Evolutionary conservation across 495 filamentous ascomycete genomes (phyloP).

Genomic region (Podospora sp.): DNA sequence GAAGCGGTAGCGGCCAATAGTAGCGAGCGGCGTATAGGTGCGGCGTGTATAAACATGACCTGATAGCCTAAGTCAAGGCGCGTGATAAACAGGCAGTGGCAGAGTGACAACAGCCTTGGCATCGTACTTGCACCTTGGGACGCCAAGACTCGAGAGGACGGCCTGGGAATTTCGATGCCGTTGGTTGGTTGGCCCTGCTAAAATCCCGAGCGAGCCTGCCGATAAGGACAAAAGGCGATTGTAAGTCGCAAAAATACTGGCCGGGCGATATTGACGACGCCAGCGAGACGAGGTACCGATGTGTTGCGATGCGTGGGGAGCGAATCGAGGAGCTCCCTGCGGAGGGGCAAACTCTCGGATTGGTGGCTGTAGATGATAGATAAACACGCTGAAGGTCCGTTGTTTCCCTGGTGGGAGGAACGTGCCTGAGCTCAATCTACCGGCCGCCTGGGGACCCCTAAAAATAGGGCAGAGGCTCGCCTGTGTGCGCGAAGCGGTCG

Average conservation of each 20-base stretch:
- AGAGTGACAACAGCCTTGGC: slow-evolving; percentile 1
- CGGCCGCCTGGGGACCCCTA: neutral
- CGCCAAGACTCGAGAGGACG: neutral
- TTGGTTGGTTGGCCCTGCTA: neutral
- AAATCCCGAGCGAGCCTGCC: neutral
- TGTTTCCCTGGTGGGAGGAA: neutral
- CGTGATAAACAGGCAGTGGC: slow-evolving; percentile 6
- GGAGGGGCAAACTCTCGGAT: neutral
- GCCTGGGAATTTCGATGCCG: neutral
- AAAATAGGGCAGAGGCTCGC: neutral
- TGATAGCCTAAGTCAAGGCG: slow-evolving; percentile 20
- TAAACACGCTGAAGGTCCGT: neutral
- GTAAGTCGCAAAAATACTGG: neutral
- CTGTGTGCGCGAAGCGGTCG: neutral
- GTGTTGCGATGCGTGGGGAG: neutral
- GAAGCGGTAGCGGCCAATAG: neutral
- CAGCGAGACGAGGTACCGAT: neutral
- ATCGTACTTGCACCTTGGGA: neutral
- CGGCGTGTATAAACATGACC: neutral
- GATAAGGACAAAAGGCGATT: neutral
- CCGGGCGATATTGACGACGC: neutral
- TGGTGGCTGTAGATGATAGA: neutral
- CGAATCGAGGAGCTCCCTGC: neutral
- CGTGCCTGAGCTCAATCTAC: neutral
- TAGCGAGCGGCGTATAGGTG: neutral